Evolutionary conservation across 1,284 basidiomycete genomes (phyloP), one percentile per base, ranked within the genome.

Genomic region (Ganoderma leucocontextum): DNA sequence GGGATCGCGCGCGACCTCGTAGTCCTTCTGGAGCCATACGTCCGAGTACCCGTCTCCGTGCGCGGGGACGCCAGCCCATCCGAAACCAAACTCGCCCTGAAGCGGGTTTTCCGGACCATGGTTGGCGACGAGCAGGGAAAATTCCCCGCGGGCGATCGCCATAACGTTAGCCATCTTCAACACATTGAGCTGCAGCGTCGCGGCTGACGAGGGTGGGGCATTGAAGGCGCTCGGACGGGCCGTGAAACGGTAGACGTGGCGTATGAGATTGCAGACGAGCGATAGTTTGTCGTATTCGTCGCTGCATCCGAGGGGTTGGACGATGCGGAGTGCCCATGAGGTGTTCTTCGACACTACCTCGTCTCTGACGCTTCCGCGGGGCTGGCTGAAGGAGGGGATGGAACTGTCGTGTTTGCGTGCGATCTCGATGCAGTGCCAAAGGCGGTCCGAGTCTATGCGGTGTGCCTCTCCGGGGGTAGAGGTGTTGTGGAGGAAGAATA

Each of bases 241-340:
- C 2, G 38, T 17, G 52, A 72, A 72, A 41, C 36, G 62, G 47
- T 68, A 65, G 13, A 64, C 42, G 64, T 63, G 59, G 29, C 71
- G 71, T 2, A 70, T 22, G 38, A 72, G 66, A 52, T 72, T 72
- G 57, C 66, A 68, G 2, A 70, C 55, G 6, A 72, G 66, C 17
- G 71, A 63, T 1, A 62, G 47, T 36, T 70, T 70, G 69, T 72
- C 71, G 65, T 72, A 72, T 9, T 68, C 66, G 65, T 72, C 69
- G 44, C 66, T 68, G 25, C 71, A 70, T n/a, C 66, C 71, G 8
- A 72, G 66, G 12, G 39, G 55, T n/a, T 66, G 65, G 19, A 72
- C 68, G 33, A 72, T 57, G 7, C 64, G 60, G 39, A 72, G 44
- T 5, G 71, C 71, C 68, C 68, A 72, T 4, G 68, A 65, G 1